Percentiles rank a stretch among this genome's conserved stretches.
These are phyloP conservation scores for Arthrobotrys sinensis DNA, from an alignment of 2,329 filamentous ascomycete genomes.

Conservation along the genomic window DNA sequence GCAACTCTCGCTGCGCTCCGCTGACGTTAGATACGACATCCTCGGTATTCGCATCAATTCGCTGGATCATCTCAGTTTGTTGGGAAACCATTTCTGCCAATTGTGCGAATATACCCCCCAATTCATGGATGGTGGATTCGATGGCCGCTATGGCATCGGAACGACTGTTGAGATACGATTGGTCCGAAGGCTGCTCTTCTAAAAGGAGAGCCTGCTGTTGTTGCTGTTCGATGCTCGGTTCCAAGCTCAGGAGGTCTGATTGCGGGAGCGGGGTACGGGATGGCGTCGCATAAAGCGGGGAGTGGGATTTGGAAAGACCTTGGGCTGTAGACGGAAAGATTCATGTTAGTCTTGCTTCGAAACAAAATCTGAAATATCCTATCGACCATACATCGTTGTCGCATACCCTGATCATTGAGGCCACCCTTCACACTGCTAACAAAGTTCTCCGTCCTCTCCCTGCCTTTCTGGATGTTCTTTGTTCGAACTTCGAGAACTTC, in stretches of 20 bases:
- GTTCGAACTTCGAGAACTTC: slow-evolving; percentile 96
- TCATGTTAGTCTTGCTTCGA: slow-evolving; percentile 31
- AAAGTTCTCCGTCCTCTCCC: slow-evolving; percentile 95
- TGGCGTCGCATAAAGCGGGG: slow-evolving; percentile 87
- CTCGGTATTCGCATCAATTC: slow-evolving; percentile 97
- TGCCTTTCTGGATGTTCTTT: slow-evolving; percentile 96
- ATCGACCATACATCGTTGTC: slow-evolving; percentile 58
- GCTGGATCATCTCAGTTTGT: slow-evolving; percentile 96
- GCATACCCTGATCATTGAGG: slow-evolving; percentile 60
- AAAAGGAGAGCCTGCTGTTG: slow-evolving; percentile 83
- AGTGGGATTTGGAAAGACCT: slow-evolving; percentile 67
- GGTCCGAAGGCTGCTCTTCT: slow-evolving; percentile 89
- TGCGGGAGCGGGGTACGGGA: slow-evolving; percentile 76
- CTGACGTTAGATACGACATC: slow-evolving; percentile 99
- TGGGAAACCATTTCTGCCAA: slow-evolving; percentile 97
- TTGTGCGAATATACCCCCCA: slow-evolving; percentile 94
- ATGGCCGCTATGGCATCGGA: slow-evolving; percentile 98
- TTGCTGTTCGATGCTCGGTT: slow-evolving; percentile 72
- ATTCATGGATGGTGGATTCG: slow-evolving; percentile 91
- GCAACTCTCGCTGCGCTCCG: slow-evolving; percentile 90
- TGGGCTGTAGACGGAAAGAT: slow-evolving; percentile 47
- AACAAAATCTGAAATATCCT: slow-evolving; percentile 15
- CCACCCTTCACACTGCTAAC: slow-evolving; percentile 73
- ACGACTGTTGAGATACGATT: slow-evolving; percentile 91
- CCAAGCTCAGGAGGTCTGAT: slow-evolving; percentile 84